Base-by-base conservation (phyloP, 768 basidiomycete species). In the Trametes villosa region DNA sequence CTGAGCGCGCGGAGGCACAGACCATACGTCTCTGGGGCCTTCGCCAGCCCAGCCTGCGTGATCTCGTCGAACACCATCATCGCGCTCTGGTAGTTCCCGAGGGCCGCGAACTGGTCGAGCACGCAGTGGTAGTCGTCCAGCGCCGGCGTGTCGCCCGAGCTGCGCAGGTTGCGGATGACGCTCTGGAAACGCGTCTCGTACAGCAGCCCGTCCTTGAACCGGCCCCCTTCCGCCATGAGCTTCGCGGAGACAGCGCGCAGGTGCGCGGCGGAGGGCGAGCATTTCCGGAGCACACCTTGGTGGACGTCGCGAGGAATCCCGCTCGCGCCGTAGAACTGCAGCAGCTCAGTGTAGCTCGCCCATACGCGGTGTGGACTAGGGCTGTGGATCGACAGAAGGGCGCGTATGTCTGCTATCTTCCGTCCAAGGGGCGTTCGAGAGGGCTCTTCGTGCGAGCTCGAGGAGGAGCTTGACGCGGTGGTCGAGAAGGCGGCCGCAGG, bases 91-190 rank as follows among this genome's bases (percentile, higher is more conserved):
- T 84, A 77, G 67, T 93, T 82, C n/a, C 91, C 92, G 4, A 85
- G 84, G 0, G 86, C 84, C 33, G 91, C 88, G 60, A 91, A 91
- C 61, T 91, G 89, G 62, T 83, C 80, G 51, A 94, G 71, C 60
- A 94, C 75, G 67, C 86, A 87, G 70, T 92, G 81, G 71, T 89
- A 94, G 71, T 94, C 92, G 2, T 85, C 83, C 53, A 88, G 59
- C 13, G 69, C 67, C 13, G 73, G 81, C 57, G 72, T 70, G 56
- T 68, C 67, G 3, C 85, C 86, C 13, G 81, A 68, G 38, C 78
- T 76, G 53, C 85, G 85, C 24, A 93, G 92, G 70, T 90, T 89
- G 53, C 79, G 79, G 60, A 94, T 82, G 69, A 94, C 76, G 20
- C 79, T 73, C 71, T 85, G 83, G 66, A 91, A 82, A 30, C 91